Base-by-base conservation (phyloP, 108 stramenopile genomes). In the Cyclotella cryptica region DNA sequence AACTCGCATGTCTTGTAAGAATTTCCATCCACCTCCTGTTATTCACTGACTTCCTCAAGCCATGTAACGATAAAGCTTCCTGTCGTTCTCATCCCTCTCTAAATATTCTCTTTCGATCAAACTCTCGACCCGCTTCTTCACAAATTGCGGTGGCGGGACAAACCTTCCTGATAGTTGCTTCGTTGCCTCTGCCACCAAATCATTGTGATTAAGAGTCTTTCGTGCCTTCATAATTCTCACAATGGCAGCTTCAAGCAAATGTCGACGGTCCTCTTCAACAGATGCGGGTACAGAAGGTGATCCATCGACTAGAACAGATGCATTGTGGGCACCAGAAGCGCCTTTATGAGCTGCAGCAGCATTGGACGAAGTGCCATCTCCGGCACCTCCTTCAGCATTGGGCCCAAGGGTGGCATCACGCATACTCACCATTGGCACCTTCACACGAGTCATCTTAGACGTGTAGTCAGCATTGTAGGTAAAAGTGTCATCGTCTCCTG, bases 161-260 rank as follows among this genome's bases (percentile, higher is more conserved):
- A 98, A 98, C 14, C 96, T 87, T 39, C 84, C 85, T 29, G 84
- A 86, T 42, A 98, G 84, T 77, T 96, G 93, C 43, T 83, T 77
- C 0, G 90, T 96, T n/a, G 94, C 94, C 85, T 98, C 97, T 0
- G 96, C 95, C 65, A 98, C 89, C 70, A 98, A 87, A 51, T 96
- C 98, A 81, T 96, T 97, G 88, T 99, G 98, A 70, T 88, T 78
- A 44, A 97, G 77, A 14, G 76, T 70, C 78, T 98, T 97, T 53
- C 98, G 88, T 9, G 97, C 92, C 85, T 98, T 98, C 98, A 98
- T 98, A 71, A 98, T 97, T 58, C 98, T 87, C 3, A 99, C 98
- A 60, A 98, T 90, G 17, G 97, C 94, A 22, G 98, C 97, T 78
- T 99, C 98, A 29, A 97, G 89, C 49, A 96, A 83, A 77, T 98